phyloP scores from a whole-genome alignment of 2,329 filamentous ascomycete species.

The Colletotrichum viniferum region DNA sequence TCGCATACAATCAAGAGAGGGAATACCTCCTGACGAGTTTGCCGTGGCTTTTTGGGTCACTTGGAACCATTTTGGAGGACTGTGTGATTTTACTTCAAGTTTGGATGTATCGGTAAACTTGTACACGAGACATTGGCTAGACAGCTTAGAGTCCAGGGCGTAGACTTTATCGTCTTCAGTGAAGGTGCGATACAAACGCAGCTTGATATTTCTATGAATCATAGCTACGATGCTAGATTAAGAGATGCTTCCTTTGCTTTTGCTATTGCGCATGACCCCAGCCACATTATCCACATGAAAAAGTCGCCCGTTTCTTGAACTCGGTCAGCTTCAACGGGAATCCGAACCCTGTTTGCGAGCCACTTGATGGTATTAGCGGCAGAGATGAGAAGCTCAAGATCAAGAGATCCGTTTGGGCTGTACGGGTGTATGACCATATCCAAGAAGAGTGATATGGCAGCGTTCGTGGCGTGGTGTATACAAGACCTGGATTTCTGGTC shows the following conservation, averaged over 20 bases:
- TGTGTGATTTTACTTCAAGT: neutral
- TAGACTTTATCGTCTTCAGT: neutral
- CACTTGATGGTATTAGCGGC: neutral
- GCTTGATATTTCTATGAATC: neutral
- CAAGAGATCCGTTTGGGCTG: neutral
- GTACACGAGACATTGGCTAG: neutral
- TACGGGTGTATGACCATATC: constrained; percentile 23
- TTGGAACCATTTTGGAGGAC: constrained; percentile 7
- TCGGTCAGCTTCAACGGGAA: neutral
- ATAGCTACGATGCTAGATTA: neutral
- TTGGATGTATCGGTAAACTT: neutral
- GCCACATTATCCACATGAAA: neutral
- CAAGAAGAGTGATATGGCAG: constrained; percentile 20
- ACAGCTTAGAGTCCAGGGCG: neutral
- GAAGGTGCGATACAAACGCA: neutral
- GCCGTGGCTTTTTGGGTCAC: constrained; percentile 6
- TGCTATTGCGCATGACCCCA: neutral
- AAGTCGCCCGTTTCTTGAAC: neutral
- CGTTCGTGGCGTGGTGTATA: constrained; percentile 13
- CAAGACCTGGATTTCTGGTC: neutral
- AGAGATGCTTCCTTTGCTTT: neutral
- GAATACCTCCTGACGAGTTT: constrained; percentile 2
- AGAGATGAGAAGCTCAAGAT: neutral
- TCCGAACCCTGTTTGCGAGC: too few relatives aligned
- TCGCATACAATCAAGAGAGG: constrained; percentile 3